Base-by-base conservation (phyloP, 2,329 filamentous ascomycete species). In the Biscogniauxia mediterranea region DNA sequence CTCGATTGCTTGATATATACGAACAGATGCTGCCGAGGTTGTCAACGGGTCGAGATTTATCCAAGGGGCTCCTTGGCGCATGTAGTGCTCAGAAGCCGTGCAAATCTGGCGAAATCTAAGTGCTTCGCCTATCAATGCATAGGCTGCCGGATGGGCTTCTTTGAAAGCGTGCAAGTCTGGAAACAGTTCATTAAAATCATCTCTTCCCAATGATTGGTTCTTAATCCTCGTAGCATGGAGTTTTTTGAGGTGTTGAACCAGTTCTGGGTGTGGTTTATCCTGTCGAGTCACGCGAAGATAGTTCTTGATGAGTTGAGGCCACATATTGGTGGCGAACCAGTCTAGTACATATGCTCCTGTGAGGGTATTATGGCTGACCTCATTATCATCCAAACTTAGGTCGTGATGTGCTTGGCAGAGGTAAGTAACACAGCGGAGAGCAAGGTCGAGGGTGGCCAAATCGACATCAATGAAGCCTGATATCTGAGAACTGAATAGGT, bases 31-130 rank as follows among this genome's bases (percentile, higher is more conserved):
- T 26, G 32, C 8, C 7, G 55, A 61, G 28, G 42, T 57, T 46
- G 54, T 57, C 23, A 60, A 50, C 46, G 58, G 58, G 19, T 60
- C 58, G 21, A 60, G 54, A 20, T 8, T 15, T 19, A 53, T 49
- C 58, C 54, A 60, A 15, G 50, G 49, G 1, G 23, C 49, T 5
- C 54, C 42, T 21, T 17, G 49, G 6, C 20, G 7, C 23, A 60
- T 51, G 26, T 51, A 46, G 17, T 57, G 38, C 15, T 60, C 26
- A 26, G 54, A 57, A 3, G 17, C 28, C 20, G 25, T 19, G 32
- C 54, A 56, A 15, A 26, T 46, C 26, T 56, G 38, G 19, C 23
- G 54, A 32, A 56, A 60, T 50, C 21, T 19, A 50, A 56, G 21
- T 19, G 38, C 1, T 49, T 55, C 38, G 20, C 46, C 17, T 17